Evolutionary conservation across 2,329 filamentous ascomycete genomes (phyloP), one percentile per base, ranked within the genome.

Genomic region (Neophaeococcomyces mojaviensis): DNA sequence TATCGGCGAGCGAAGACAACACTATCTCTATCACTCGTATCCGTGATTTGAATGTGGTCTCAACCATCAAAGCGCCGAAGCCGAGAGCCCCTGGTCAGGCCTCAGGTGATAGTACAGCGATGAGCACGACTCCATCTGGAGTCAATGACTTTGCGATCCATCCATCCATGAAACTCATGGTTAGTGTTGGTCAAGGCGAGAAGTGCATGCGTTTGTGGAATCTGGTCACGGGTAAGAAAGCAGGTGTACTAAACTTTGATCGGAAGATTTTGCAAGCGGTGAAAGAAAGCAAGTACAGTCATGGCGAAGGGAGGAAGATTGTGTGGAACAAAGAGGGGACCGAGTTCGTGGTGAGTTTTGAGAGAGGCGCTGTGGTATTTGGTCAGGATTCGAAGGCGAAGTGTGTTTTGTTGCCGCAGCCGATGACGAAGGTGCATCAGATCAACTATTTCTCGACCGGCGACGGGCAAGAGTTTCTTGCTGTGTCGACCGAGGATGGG

Each of bases 61-160:
- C 84, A 42, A 85, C 80, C 19, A 89, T 98, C 67, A 94, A 94
- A 67, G 88, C 82, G 13, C 92, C 92, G 1, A 81, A 86, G 52
- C 84, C 92, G 2, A 92, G 89, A 65, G 73, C 81, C 2, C 72
- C 79, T 51, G 88, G 88, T 24, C 76, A 89, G 52, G 89, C 90
- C 8, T 90, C 82, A 56, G 90, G 90, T 49, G 90, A 96, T 64
- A 97, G 90, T 15, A 88, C 88, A 6, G 82, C 84, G 2, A 77
- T 83, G 9, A 88, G 88, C 15, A 85, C 81, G 39, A 79, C 84
- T 20, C 89, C 89, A 0, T 79, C 82, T n/a, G 92, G 92, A 15
- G 80, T 97, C 55, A 97, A 95, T 63, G 86, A 89, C 63, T 94
- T 98, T 64, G 88, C 90, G 2, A 84, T 98, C 20, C 92, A 98